A percentile compares a stretch with the other conserved stretches of the same genome.
phyloP scores from a whole-genome alignment of 2,329 filamentous ascomycete species.

The Colletotrichum tamarilloi region DNA sequence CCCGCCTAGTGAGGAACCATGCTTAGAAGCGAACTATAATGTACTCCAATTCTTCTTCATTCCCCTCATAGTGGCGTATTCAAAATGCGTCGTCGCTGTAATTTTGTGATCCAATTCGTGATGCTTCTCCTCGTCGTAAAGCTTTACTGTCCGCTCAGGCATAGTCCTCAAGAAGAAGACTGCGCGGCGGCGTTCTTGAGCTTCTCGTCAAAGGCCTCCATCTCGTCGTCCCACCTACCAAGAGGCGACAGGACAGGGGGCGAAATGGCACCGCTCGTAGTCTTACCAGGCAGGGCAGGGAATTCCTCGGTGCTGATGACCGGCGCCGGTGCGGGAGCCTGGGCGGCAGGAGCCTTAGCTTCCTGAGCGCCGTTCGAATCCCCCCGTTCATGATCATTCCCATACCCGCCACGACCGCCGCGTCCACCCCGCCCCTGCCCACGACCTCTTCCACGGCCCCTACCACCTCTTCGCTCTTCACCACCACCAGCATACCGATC shows the following conservation, averaged over 20 bases:
- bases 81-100: background rate
- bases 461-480: slow-evolving; percentile 37
- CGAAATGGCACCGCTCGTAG: slow-evolving; percentile 3
- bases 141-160: background rate
- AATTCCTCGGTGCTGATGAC: slow-evolving; percentile 51
- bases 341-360: slow-evolving; percentile 36
- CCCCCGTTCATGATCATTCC: slow-evolving; percentile 47
- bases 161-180: background rate
- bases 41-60: background rate
- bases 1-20: background rate
- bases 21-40: slow-evolving; percentile 12
- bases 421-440: slow-evolving; percentile 41
- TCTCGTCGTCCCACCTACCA: slow-evolving; percentile 68
- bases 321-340: slow-evolving; percentile 43
- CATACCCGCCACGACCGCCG: slow-evolving; percentile 44
- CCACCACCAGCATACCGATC: slow-evolving; percentile 12
- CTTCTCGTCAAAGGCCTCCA: slow-evolving; percentile 60
- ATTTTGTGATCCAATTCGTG: background rate
- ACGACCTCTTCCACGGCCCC: slow-evolving; percentile 36
- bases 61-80: background rate
- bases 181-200: slow-evolving; percentile 18
- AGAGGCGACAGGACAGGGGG: slow-evolving; percentile 50
- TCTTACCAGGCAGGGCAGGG: slow-evolving; percentile 48
- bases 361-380: slow-evolving; percentile 28
- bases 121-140: background rate